Evolutionary conservation across 306 rosid species (phyloP), one percentile per base, ranked within the genome.

Genomic region (Chamaecrista fasciculata): DNA sequence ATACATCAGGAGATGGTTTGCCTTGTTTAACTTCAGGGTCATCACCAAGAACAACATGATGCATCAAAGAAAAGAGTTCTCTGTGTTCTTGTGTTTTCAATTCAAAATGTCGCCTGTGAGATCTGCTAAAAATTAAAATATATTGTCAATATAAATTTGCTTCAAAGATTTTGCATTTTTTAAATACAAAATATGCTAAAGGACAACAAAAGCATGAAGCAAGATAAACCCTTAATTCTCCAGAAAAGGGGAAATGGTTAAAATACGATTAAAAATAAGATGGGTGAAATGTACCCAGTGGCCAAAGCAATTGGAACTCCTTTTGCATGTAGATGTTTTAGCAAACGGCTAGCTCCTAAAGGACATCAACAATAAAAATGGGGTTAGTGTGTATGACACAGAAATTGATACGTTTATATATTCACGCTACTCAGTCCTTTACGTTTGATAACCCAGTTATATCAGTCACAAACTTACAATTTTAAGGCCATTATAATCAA

Each of bases 1-100:
- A 91, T 70, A 80, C 79, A 74, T 94, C 99, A 0, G 97, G 99
- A 1, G 97, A 81, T 62, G 99, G 99, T 76, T 94, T 94, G 21
- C 99, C 97, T 72, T 91, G 82, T 81, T 88, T 94, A 63, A 94
- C 97, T 84, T 91, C 97, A 4, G 95, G 97, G 76, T 93, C 98
- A 74, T 93, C 97, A 16, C 98, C 97, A 58, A 86, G 88, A 73
- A 90, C 97, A 69, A 83, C 43, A 80, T 91, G 99, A 81, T 91
- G 94, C 97, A 94, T 88, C 81, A 91, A 79, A 19, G 96, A 79
- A 73, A 91, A 94, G 12, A 85, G 26, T 70, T 88, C 96, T 26
- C 82, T 76, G 66, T 94, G 96, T 66, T 73, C 78, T 70, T 88
- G 91, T 49, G 97, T 90, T 86, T 94, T 94, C 84, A 91, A 76